Percentiles rank a stretch among this genome's conserved stretches.
phyloP scores from a whole-genome alignment of 768 basidiomycete genomes.

The Tylopilus rubrobrunneus region DNA sequence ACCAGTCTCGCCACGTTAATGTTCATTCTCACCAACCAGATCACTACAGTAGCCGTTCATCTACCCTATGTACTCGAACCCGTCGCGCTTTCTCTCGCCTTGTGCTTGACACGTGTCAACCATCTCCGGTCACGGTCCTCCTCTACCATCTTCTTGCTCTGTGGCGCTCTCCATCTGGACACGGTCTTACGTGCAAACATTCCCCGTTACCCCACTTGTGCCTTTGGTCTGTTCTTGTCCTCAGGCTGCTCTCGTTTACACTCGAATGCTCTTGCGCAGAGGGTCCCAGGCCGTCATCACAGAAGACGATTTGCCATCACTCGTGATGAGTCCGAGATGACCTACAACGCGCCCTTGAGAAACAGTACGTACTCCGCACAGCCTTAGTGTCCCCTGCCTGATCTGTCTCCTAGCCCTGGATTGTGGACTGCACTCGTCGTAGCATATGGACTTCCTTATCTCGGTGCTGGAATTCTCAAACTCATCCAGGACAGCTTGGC shows the following conservation, averaged over 20 bases:
- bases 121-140: too few relatives aligned
- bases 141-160: too few relatives aligned
- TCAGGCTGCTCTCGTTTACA: conserved; percentile 53
- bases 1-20: too few relatives aligned
- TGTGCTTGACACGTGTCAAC: conserved; percentile 40
- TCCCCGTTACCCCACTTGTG: conserved; percentile 30
- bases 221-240: conserved; percentile 35
- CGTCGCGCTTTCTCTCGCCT: conserved; percentile 44
- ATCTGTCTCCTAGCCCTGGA: conserved; percentile 40
- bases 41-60: too few relatives aligned
- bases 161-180: too few relatives aligned
- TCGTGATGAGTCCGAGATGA: conserved; percentile 68
- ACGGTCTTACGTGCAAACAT: too few relatives aligned
- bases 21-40: too few relatives aligned
- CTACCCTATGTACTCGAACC: conserved; percentile 55
- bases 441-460: conserved; percentile 43
- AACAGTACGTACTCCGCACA: conserved; percentile 21
- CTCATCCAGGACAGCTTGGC: conserved; percentile 34
- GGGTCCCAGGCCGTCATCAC: conserved; percentile 35
- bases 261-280: conserved; percentile 70
- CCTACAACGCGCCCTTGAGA: conserved; percentile 37
- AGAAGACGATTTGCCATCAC: conserved; percentile 75
- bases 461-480: too few relatives aligned
- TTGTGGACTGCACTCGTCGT: conserved; percentile 72
- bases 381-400: not conserved